Percentiles rank a stretch among this genome's conserved stretches.
phyloP scores from a whole-genome alignment of 164 flowering plant genomes.

The Vitis amurensis region DNA sequence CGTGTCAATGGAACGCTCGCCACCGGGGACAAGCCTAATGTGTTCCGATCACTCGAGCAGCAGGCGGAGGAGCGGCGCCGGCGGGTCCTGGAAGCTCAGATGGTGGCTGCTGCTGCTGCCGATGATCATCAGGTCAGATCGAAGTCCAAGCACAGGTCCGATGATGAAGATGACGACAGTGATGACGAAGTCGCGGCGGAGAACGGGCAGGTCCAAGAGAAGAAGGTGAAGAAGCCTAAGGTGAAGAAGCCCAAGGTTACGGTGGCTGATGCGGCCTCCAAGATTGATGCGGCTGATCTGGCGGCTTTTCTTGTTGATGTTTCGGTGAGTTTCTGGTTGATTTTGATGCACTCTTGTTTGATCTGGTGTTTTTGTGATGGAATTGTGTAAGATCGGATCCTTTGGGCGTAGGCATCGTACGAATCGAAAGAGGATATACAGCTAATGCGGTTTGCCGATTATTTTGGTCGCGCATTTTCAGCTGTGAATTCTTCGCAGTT shows the following conservation, averaged over 20 bases:
- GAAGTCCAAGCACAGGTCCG: slow-evolving; percentile 39
- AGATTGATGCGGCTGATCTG: too few relatives aligned
- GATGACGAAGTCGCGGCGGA: slow-evolving; percentile 14
- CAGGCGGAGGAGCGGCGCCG: slow-evolving; percentile 53
- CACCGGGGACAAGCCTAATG: slow-evolving; percentile 24
- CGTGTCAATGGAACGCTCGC: slow-evolving; percentile 19
- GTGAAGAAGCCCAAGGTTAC: too few relatives aligned
- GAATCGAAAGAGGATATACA: slow-evolving; percentile 65
- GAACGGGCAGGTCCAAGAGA: not conserved
- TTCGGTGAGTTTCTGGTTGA: not conserved
- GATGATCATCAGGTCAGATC: slow-evolving; percentile 18
- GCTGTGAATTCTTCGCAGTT: slow-evolving; percentile 56
- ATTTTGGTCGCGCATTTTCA: slow-evolving; percentile 67
- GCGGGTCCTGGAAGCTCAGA: slow-evolving; percentile 36
- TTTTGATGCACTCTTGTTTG: not conserved
- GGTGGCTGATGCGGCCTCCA: too few relatives aligned
- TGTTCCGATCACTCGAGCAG: slow-evolving; percentile 51
- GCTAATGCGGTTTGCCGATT: slow-evolving; percentile 83
- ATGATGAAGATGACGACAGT: slow-evolving; percentile 30
- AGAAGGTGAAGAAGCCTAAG: too few relatives aligned
- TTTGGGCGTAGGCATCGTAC: slow-evolving; percentile 5
- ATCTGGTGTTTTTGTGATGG: slow-evolving; percentile 6
- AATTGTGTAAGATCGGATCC: not conserved
- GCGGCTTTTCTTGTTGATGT: too few relatives aligned
- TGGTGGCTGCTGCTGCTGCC: slow-evolving; percentile 16